Evolutionary conservation across 306 rosid species (phyloP).

Genomic region (Calophaca sinica): DNA sequence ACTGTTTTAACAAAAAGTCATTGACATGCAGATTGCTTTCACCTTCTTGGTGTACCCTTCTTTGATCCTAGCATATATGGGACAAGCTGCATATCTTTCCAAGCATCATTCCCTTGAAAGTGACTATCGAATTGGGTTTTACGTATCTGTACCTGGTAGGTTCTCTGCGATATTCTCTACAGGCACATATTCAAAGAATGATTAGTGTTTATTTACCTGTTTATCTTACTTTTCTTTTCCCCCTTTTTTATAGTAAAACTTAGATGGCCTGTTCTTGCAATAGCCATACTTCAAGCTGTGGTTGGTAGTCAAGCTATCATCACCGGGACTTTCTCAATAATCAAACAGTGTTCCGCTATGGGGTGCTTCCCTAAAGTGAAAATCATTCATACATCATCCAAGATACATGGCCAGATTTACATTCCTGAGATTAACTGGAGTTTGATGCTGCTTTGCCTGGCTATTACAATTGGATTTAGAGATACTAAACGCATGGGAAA

Average conservation of each 20-base stretch:
- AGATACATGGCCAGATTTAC: conserved; percentile 93
- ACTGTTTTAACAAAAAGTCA: conserved; percentile 46
- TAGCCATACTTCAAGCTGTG: conserved; percentile 95
- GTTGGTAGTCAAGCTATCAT: conserved; percentile 98
- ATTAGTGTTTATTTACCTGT: conserved; percentile 25
- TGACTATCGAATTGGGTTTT: conserved; percentile 84
- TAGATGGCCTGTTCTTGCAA: conserved; percentile 93
- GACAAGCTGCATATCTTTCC: conserved; percentile 98
- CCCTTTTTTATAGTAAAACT: conserved; percentile 57
- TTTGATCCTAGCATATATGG: conserved; percentile 91
- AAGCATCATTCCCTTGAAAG: conserved; percentile 68
- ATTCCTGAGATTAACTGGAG: conserved; percentile 97
- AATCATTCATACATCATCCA: conserved; percentile 85
- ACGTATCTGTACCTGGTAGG: conserved; percentile 95
- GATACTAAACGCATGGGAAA: conserved; percentile 99
- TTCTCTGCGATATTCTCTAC: conserved; percentile 35
- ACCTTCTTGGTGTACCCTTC: conserved; percentile 90
- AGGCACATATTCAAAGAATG: neutral
- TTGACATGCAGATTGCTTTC: conserved; percentile 88
- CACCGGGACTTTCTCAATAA: conserved; percentile 94
- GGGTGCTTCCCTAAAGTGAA: conserved; percentile 94
- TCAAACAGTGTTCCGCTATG: conserved; percentile 88
- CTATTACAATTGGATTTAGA: conserved; percentile 85
- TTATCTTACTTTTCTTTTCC: conserved; percentile 36
- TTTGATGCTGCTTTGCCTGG: conserved; percentile 83